These are phyloP conservation scores for Alternaria sp. DNA, from an alignment of 2,329 filamentous ascomycete species.

Conservation along the genomic window DNA sequence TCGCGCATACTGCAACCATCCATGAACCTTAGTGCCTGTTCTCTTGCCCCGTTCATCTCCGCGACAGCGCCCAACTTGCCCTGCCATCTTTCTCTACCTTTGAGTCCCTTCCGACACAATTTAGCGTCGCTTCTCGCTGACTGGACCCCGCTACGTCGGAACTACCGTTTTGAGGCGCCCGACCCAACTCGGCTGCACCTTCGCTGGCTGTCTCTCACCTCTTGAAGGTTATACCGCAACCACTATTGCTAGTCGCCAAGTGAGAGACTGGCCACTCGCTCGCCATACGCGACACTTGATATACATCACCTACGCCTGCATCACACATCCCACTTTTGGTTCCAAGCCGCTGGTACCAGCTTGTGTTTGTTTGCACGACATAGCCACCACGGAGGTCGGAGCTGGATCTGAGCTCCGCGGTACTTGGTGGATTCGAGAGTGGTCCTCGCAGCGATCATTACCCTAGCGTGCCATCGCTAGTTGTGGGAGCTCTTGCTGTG, in stretches of 20 bases:
- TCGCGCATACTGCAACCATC: slow-evolving; percentile 17
- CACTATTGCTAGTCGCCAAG: slow-evolving; percentile 14
- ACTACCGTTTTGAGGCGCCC: slow-evolving; percentile 35
- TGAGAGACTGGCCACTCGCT: slow-evolving; percentile 13
- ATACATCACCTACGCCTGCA: slow-evolving; percentile 8
- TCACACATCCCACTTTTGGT: neutral
- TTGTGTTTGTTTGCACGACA: slow-evolving; percentile 7
- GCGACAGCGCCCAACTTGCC: slow-evolving; percentile 9
- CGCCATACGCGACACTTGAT: slow-evolving; percentile 19
- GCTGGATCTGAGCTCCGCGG: slow-evolving; percentile 15
- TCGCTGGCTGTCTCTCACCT: slow-evolving; percentile 27
- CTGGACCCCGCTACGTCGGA: slow-evolving; percentile 35
- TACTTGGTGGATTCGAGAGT: neutral
- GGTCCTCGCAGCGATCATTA: neutral
- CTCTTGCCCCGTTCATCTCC: slow-evolving; percentile 9
- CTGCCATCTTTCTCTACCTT: neutral
- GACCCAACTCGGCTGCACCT: slow-evolving; percentile 15
- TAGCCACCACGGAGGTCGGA: slow-evolving; percentile 8
- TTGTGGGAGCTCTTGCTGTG: neutral
- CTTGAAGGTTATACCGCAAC: slow-evolving; percentile 24
- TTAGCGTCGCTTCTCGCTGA: slow-evolving; percentile 13
- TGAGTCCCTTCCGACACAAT: neutral
- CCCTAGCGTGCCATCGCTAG: slow-evolving; percentile 4
- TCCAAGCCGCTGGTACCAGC: slow-evolving; percentile 9
- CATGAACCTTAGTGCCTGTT: slow-evolving; percentile 12